Evolutionary conservation across 176 grass and related monocot species (phyloP).

Genomic region (Olyra latifolia): DNA sequence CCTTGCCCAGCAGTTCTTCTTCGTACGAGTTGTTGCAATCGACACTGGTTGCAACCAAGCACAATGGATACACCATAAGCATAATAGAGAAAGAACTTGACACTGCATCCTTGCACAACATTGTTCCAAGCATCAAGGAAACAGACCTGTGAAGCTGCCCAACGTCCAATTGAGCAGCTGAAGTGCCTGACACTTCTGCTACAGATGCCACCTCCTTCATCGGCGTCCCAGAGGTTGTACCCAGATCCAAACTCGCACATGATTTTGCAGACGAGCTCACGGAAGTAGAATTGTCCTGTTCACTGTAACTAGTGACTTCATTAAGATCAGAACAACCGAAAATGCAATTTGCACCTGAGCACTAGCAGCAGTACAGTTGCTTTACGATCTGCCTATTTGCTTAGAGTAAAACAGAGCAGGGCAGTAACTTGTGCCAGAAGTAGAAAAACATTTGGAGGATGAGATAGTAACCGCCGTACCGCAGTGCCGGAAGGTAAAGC

Average conservation of each 20-base stretch:
- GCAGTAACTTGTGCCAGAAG: not conserved
- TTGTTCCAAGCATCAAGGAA: not conserved
- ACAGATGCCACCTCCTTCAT: conserved; percentile 20
- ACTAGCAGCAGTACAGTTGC: not conserved
- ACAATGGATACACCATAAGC: not conserved
- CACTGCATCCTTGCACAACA: not conserved
- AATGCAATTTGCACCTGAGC: not conserved
- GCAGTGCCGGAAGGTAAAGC: conserved; percentile 39
- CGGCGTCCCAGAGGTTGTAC: not conserved
- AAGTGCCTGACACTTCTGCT: conserved; percentile 21
- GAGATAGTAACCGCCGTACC: conserved; percentile 29
- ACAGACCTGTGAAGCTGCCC: conserved; percentile 29
- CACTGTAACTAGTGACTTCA: conserved; percentile 4
- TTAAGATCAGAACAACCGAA: not conserved
- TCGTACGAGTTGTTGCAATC: not conserved
- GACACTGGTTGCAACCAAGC: conserved; percentile 20
- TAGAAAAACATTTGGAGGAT: not conserved
- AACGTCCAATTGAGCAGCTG: conserved; percentile 21
- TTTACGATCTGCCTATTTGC: not conserved
- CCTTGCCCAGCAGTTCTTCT: conserved; percentile 26
- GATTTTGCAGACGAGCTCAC: not conserved
- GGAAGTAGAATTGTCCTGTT: conserved; percentile 14
- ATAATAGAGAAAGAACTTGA: conserved; percentile 9
- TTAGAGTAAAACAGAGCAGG: too few relatives aligned
- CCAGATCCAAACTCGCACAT: not conserved